These are phyloP conservation scores for Yarrowia deformans DNA, from an alignment of 805 yeast genomes.

Conservation along the genomic window DNA sequence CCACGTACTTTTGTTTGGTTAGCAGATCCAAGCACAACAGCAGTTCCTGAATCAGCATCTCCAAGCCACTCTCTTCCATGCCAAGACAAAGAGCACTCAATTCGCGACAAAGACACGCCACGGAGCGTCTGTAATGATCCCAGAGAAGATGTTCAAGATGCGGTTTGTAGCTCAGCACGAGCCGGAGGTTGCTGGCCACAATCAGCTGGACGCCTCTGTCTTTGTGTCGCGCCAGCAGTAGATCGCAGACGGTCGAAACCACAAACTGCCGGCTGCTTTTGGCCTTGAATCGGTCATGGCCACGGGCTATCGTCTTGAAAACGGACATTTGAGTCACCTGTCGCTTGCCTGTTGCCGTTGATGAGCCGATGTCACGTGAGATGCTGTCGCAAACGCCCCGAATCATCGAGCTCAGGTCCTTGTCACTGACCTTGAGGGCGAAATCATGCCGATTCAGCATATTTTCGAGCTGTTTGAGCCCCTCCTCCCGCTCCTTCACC, in stretches of 20 bases:
- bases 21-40: conserved; percentile 15
- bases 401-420: conserved; percentile 16
- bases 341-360: neutral
- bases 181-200: conserved; percentile 14
- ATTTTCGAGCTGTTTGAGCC: conserved; percentile 18
- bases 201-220: conserved; percentile 10
- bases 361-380: conserved; percentile 3
- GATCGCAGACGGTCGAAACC: neutral
- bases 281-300: neutral
- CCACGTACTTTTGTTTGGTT: neutral
- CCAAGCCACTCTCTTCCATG: neutral
- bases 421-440: neutral
- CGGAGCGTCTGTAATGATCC: conserved; percentile 14
- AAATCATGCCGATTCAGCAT: conserved; percentile 15
- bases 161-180: conserved; percentile 2
- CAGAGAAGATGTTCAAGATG: conserved; percentile 18
- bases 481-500: conserved; percentile 12
- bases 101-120: conserved; percentile 8
- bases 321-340: conserved; percentile 1
- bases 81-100: neutral
- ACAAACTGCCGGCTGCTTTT: conserved; percentile 8
- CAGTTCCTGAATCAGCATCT: conserved; percentile 12
- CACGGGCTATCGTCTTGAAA: conserved; percentile 13
- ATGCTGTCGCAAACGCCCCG: conserved; percentile 14
- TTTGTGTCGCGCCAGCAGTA: conserved; percentile 9